Percentiles rank a stretch among this genome's conserved stretches.
Evolutionary conservation across 495 filamentous ascomycete genomes (phyloP).

Genomic region (Xeromyces bisporus): DNA sequence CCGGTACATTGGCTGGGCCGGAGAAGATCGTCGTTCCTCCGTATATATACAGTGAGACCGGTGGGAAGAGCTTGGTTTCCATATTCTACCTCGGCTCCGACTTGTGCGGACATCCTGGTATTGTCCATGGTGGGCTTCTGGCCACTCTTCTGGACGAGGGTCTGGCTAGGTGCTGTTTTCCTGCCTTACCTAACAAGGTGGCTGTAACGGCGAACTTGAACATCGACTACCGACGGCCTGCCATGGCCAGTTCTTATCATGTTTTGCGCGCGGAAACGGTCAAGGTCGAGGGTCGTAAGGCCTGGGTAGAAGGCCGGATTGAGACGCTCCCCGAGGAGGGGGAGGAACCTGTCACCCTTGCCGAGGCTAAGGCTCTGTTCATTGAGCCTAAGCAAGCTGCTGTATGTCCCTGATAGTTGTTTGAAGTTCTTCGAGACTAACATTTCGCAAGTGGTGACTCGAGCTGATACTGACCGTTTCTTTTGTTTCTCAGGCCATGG

Average conservation of each 20-base stretch:
- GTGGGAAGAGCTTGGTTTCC: slow-evolving; percentile 54
- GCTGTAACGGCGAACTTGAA: slow-evolving; percentile 84
- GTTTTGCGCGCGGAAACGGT: slow-evolving; percentile 66
- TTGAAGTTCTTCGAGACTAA: too few species aligned
- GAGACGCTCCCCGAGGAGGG: slow-evolving; percentile 57
- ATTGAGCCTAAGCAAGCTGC: slow-evolving; percentile 74
- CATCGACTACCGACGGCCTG: slow-evolving; percentile 73
- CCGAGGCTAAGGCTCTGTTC: slow-evolving; percentile 71
- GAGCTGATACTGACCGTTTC: slow-evolving; percentile 1
- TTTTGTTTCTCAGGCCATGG: slow-evolving; percentile 11
- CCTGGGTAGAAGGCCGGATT: slow-evolving; percentile 85
- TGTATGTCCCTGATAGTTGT: slow-evolving; percentile 39
- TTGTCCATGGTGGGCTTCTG: slow-evolving; percentile 80
- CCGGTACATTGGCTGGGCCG: slow-evolving; percentile 58
- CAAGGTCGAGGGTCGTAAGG: slow-evolving; percentile 87
- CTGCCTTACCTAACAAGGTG: slow-evolving; percentile 72
- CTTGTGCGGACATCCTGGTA: slow-evolving; percentile 80
- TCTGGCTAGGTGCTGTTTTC: slow-evolving; percentile 78
- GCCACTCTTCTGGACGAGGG: slow-evolving; percentile 90
- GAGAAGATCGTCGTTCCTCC: slow-evolving; percentile 73
- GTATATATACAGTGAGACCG: slow-evolving; percentile 50
- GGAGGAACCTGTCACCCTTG: slow-evolving; percentile 46
- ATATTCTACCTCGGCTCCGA: slow-evolving; percentile 66
- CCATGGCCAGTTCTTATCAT: slow-evolving; percentile 56
- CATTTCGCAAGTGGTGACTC: background rate